phyloP scores from a whole-genome alignment of 345 rosid genomes.

The Lepidium africanum region DNA sequence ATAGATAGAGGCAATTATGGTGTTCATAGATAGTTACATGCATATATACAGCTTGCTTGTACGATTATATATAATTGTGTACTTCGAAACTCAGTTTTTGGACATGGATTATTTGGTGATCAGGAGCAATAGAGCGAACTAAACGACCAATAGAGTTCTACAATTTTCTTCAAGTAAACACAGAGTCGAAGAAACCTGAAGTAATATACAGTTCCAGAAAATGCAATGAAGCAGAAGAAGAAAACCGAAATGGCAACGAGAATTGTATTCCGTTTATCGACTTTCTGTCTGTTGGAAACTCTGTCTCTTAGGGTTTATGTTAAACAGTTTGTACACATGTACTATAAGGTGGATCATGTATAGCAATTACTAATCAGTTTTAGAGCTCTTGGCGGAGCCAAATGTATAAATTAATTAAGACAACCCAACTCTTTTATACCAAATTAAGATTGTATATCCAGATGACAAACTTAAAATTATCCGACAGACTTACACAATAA shows the following conservation, averaged over 20 bases:
- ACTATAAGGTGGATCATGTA: conserved; percentile 2
- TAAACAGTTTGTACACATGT: neutral
- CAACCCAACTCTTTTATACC: neutral
- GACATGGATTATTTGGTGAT: too few species aligned
- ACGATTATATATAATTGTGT: too few species aligned
- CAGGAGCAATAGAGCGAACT: too few species aligned
- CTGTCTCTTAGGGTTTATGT: conserved; percentile 21
- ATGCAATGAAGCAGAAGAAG: conserved; percentile 14
- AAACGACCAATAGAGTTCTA: conserved; percentile 44
- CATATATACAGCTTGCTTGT: too few species aligned
- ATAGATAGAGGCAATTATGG: too few species aligned
- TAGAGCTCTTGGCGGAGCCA: conserved; percentile 16
- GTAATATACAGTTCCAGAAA: conserved; percentile 36
- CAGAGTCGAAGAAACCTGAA: conserved; percentile 51
- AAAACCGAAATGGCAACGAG: neutral
- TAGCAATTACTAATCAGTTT: neutral
- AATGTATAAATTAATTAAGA: conserved; percentile 8
- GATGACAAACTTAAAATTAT: neutral
- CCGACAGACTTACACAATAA: neutral
- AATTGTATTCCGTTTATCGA: conserved; percentile 39
- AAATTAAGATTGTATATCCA: neutral
- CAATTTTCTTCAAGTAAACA: conserved; percentile 61
- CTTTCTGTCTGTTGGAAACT: conserved; percentile 49
- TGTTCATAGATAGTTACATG: too few species aligned
- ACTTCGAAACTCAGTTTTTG: too few species aligned